Conservation (phyloP, 169 alveolate genomes). For the Sarcocystis neurona region DNA sequence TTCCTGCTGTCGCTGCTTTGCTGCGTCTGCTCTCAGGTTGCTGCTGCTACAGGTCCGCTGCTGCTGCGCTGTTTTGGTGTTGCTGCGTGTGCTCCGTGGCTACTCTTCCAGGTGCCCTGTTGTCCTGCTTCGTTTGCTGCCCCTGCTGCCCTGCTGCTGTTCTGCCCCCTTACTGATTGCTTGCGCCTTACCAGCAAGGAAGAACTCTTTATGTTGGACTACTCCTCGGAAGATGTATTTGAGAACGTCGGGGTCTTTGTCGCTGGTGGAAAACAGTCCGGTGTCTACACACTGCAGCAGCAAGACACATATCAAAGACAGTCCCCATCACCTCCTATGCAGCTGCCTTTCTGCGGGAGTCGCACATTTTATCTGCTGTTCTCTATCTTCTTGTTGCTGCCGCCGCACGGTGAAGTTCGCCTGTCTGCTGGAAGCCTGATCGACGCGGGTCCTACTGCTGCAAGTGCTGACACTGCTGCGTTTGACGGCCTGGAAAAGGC, state of each 20-base stretch:
- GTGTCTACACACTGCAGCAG: background rate
- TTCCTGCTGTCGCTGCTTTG: too few relatives aligned
- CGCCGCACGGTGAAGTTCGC: background rate
- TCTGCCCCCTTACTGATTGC: background rate
- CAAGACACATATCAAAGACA: background rate
- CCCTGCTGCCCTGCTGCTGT: background rate
- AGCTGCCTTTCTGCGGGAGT: too few relatives aligned
- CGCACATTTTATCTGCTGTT: background rate
- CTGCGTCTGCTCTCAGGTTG: too few relatives aligned
- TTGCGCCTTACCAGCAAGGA: too few relatives aligned
- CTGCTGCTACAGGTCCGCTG: too few relatives aligned
- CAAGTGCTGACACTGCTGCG: too few relatives aligned
- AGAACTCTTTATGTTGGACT: too few relatives aligned
- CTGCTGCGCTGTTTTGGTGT: too few relatives aligned
- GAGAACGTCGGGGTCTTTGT: slow-evolving; percentile 8
- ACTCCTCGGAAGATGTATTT: background rate
- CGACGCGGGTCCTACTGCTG: background rate
- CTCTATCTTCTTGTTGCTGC: background rate
- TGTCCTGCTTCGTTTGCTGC: background rate
- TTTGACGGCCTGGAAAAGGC: too few relatives aligned
- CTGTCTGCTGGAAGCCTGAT: background rate
- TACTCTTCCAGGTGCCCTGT: background rate
- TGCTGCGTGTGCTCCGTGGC: background rate
- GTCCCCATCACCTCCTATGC: too few relatives aligned
- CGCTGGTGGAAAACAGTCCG: background rate